Evolutionary conservation across 1,284 basidiomycete genomes (phyloP).

Genomic region (Cryptococcus neoformans): DNA sequence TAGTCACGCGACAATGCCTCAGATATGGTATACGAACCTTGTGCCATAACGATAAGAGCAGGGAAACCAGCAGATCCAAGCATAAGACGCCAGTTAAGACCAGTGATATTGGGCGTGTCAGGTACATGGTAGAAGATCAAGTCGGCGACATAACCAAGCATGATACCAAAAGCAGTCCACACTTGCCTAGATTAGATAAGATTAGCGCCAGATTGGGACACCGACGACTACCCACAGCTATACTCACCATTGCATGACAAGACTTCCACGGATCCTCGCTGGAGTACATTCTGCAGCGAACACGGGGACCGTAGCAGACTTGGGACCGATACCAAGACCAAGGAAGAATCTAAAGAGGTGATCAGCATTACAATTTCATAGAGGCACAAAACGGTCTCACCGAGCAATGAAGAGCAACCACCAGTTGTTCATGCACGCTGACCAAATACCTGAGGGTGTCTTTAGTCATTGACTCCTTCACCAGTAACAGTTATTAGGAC

Average conservation of each 20-base stretch:
- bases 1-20: neutral
- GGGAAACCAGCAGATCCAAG: constrained; percentile 41
- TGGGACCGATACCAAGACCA: constrained; percentile 49
- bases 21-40: constrained; percentile 44
- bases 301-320: constrained; percentile 53
- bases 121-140: constrained; percentile 7
- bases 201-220: too few relatives aligned
- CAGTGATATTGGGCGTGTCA: constrained; percentile 18
- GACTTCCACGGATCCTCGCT: constrained; percentile 56
- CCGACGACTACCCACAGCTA: too few relatives aligned
- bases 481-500: too few relatives aligned
- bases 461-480: neutral
- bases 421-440: neutral
- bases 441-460: neutral
- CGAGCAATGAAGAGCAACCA: constrained; percentile 49
- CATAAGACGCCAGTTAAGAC: constrained; percentile 51
- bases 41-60: constrained; percentile 37
- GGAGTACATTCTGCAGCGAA: constrained; percentile 26
- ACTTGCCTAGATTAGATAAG: constrained; percentile 22
- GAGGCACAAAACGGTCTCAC: too few relatives aligned
- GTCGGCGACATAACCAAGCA: constrained; percentile 17
- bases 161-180: constrained; percentile 39
- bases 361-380: too few relatives aligned
- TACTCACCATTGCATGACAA: constrained; percentile 54
- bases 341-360: constrained; percentile 50